A percentile compares a stretch with the other conserved stretches of the same genome.
Evolutionary conservation across 208 protist genomes (phyloP).

Genomic region (Polymyxa betae): DNA sequence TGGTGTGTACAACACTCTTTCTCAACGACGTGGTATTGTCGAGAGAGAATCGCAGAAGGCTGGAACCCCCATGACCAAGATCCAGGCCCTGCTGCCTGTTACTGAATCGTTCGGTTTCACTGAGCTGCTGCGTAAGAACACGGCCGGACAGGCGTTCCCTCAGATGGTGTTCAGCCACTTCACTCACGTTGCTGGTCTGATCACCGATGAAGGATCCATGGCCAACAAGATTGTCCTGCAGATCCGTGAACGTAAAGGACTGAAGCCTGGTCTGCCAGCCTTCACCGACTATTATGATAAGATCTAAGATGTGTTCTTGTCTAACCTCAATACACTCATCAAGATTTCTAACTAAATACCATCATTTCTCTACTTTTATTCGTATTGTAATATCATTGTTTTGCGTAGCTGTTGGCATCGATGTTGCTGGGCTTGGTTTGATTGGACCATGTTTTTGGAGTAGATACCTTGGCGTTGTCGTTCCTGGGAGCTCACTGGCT

Average conservation of each 20-base stretch:
- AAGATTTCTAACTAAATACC: too few relatives aligned
- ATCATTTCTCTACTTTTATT: not conserved
- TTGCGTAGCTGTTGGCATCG: not conserved
- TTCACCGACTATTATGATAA: slow-evolving; percentile 56
- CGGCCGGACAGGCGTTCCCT: slow-evolving; percentile 93
- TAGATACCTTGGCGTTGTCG: too few relatives aligned
- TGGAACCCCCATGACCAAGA: slow-evolving; percentile 91
- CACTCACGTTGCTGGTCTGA: slow-evolving; percentile 83
- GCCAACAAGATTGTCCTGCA: slow-evolving; percentile 77
- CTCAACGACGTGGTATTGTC: slow-evolving; percentile 86
- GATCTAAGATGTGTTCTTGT: not conserved
- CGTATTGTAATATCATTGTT: not conserved
- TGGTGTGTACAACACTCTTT: slow-evolving; percentile 93
- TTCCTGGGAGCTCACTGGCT: too few relatives aligned
- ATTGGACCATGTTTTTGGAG: too few relatives aligned
- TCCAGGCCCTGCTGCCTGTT: slow-evolving; percentile 97
- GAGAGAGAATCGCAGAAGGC: slow-evolving; percentile 74
- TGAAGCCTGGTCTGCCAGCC: slow-evolving; percentile 73
- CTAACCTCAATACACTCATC: not conserved
- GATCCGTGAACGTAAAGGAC: slow-evolving; percentile 94
- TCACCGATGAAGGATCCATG: slow-evolving; percentile 74
- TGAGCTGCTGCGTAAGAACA: slow-evolving; percentile 89
- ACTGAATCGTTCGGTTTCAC: slow-evolving; percentile 98
- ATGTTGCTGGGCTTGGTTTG: not conserved
- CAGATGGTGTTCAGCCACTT: slow-evolving; percentile 99